A percentile compares a stretch with the other conserved stretches of the same genome.
These are phyloP conservation scores for Cyphellophora europaea DNA, from an alignment of 2,329 filamentous ascomycete genomes.

Conservation along the genomic window DNA sequence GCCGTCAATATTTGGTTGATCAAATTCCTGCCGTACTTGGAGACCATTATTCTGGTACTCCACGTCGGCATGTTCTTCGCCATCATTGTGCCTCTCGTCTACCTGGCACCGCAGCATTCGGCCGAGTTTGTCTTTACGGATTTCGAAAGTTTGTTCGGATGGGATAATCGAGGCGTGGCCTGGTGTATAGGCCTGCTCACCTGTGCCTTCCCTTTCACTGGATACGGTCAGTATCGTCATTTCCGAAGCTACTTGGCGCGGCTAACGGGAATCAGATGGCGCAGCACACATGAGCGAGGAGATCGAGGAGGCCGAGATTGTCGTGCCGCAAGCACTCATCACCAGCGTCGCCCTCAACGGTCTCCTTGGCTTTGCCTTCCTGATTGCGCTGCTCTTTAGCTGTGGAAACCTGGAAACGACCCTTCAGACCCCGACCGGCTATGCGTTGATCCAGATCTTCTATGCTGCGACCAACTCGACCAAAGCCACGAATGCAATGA, in stretches of 20 bases:
- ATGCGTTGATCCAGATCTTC: constrained; percentile 44
- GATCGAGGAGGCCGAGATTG: constrained; percentile 37
- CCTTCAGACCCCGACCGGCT: constrained; percentile 33
- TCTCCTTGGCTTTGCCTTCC: constrained; percentile 35
- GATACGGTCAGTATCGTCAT: no score
- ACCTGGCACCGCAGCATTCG: constrained; percentile 23
- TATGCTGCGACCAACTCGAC: constrained; percentile 33
- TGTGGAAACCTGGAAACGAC: constrained; percentile 30
- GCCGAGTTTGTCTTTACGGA: constrained; percentile 33
- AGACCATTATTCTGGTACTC: constrained; percentile 21
- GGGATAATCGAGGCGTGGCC: constrained; percentile 33
- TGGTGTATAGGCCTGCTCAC: constrained; percentile 34
- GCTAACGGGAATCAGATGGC: no score
- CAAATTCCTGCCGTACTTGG: constrained; percentile 22
- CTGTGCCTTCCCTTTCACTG: constrained; percentile 22
- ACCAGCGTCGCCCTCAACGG: constrained; percentile 40
- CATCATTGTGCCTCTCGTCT: constrained; percentile 26
- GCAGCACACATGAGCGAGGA: constrained; percentile 32
- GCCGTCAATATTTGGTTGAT: constrained; percentile 26
- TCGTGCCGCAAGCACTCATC: constrained; percentile 41
- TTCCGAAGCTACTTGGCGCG: no score
- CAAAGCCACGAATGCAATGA: constrained; percentile 37
- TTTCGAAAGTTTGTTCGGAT: constrained; percentile 37
- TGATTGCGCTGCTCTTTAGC: constrained; percentile 36
- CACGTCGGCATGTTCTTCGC: constrained; percentile 30